Evolutionary conservation across 352 stramenopile genomes (phyloP).

Genomic region (Phytopythium litorale): DNA sequence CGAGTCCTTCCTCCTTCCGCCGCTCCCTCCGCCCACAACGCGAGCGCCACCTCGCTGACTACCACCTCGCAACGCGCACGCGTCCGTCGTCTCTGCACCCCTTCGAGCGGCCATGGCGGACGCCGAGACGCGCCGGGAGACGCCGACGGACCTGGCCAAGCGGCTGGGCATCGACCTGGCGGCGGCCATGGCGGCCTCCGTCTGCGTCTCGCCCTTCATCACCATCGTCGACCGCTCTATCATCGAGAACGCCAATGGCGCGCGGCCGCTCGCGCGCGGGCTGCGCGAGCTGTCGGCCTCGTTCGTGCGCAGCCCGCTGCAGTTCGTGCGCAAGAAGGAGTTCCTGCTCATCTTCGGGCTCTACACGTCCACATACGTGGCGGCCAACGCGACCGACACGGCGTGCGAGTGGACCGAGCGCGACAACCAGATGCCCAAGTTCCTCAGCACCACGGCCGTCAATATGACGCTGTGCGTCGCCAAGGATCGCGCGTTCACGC

Average conservation of each 20-base stretch:
- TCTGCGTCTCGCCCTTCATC: constrained; percentile 84
- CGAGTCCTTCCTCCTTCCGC: background rate
- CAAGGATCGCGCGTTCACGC: constrained; percentile 90
- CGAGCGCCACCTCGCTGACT: no score
- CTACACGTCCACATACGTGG: constrained; percentile 88
- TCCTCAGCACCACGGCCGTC: constrained; percentile 82
- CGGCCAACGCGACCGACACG: constrained; percentile 83
- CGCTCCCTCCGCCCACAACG: background rate
- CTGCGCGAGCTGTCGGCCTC: constrained; percentile 59
- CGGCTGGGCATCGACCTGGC: constrained; percentile 57
- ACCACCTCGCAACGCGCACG: background rate
- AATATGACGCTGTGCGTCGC: constrained; percentile 91
- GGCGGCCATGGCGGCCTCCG: constrained; percentile 56
- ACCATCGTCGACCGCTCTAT: constrained; percentile 88
- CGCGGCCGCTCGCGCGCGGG: constrained; percentile 49
- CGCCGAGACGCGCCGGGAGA: constrained; percentile 2
- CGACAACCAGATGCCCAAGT: constrained; percentile 87
- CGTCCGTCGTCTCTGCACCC: background rate
- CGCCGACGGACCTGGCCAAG: constrained; percentile 29
- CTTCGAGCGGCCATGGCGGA: background rate
- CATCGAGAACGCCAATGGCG: constrained; percentile 86
- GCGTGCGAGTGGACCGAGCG: constrained; percentile 70
- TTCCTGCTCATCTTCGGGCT: constrained; percentile 89
- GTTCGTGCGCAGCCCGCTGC: constrained; percentile 64
- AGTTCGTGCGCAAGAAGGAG: constrained; percentile 83